Evolutionary conservation across 495 filamentous ascomycete species (phyloP).

Genomic region (Podospora conica): DNA sequence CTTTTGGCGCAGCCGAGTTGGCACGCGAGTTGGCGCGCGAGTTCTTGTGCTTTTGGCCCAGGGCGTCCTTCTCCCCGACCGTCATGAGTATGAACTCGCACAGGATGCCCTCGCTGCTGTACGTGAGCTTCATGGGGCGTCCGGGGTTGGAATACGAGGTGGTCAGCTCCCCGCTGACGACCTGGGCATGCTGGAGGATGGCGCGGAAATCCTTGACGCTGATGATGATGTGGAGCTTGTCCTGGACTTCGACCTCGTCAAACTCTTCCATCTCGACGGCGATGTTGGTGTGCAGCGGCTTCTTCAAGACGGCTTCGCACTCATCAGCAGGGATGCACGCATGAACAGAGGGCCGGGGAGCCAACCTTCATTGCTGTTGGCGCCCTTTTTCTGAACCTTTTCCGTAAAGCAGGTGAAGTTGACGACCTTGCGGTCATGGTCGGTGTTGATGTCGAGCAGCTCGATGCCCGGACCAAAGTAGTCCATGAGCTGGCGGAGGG

Average conservation of each 20-base stretch:
- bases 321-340: conserved; percentile 5
- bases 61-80: conserved; percentile 60
- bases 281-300: conserved; percentile 88
- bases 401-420: conserved; percentile 95
- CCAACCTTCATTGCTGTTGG: conserved; percentile 70
- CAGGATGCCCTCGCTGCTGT: conserved; percentile 63
- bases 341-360: background rate
- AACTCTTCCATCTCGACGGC: conserved; percentile 83
- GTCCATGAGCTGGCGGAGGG: conserved; percentile 77
- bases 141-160: conserved; percentile 76
- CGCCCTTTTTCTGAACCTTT: conserved; percentile 53
- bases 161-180: conserved; percentile 60
- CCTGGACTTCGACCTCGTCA: conserved; percentile 68
- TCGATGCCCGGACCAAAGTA: conserved; percentile 90
- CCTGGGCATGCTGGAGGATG: conserved; percentile 77
- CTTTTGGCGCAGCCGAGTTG: conserved; percentile 23
- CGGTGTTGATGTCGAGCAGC: conserved; percentile 79
- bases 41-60: conserved; percentile 37
- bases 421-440: conserved; percentile 43
- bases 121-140: conserved; percentile 76
- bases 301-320: conserved; percentile 72
- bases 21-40: conserved; percentile 25
- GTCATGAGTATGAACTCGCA: conserved; percentile 95
- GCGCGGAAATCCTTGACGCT: conserved; percentile 93
- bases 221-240: conserved; percentile 76